Base-by-base conservation (phyloP, 179 eudicot genomes). In the Amaranthus tricolor region DNA sequence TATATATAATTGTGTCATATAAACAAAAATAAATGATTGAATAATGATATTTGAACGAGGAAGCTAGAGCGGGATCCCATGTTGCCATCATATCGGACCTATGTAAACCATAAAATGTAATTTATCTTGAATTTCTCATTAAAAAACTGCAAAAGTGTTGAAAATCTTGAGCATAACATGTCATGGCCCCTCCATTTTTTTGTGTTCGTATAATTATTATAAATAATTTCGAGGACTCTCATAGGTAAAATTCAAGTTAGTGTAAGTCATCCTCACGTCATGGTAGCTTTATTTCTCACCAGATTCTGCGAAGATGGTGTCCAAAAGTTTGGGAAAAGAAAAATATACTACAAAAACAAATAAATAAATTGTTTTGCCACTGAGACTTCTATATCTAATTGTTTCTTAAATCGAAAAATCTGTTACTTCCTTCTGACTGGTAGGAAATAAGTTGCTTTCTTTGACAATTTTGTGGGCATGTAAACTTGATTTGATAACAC, bases 1-100 rank as follows among this genome's bases (percentile, higher is more conserved):
- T 69, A 47, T 58, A 16, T 21, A 24, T 24, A 24, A 24, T 24
- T 24, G 24, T 74, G 62, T 21, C 59, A 64, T 68, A 77, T 76
- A 75, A 59, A 68, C 65, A 73, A 54, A 52, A 53, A 55, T 62
- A 68, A 77, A 47, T 54, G 4, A 12, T 21, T 51, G 50, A 75
- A 71, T 70, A 45, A 52, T 59, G 60, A 56, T 24, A 54, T 71
- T 60, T 47, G 49, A 54, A 55, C 47, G 31, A 72, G 48, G 50
- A 21, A 67, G 31, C 19, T 17, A 62, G 69, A 74, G 66, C 59
- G 54, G 63, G 8, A 49, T 55, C 31, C 48, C 51, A n/a, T 47
- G 16, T 31, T 51, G 11, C 16, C 55, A 49, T 7, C 58, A 43
- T 51, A 19, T 1, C 31, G 31, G 31, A 24, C 31, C 1, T 24